A percentile compares a stretch with the other conserved stretches of the same genome.
Evolutionary conservation across 2,329 filamentous ascomycete genomes (phyloP).

Genomic region (Aulographum hederae): DNA sequence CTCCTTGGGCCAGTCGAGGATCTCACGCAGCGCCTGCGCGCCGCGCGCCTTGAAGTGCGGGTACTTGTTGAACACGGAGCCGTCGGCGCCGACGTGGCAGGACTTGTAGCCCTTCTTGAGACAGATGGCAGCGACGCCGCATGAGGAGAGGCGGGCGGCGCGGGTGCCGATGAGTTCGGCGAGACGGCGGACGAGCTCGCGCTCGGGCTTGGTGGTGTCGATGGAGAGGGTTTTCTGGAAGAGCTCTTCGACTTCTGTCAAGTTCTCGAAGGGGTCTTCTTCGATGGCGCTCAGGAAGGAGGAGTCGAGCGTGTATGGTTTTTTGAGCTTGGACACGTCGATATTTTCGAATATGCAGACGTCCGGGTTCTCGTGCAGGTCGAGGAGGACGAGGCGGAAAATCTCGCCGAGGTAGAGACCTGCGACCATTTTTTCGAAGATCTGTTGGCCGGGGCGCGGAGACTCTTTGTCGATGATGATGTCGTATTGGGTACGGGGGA

Average conservation of each 20-base stretch:
- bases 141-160: conserved; percentile 79
- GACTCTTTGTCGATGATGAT: conserved; percentile 77
- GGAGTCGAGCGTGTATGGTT: conserved; percentile 76
- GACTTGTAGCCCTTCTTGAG: conserved; percentile 82
- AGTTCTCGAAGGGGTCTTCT: conserved; percentile 89
- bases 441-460: conserved; percentile 81
- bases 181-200: conserved; percentile 74
- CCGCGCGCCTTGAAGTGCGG: conserved; percentile 92
- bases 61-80: conserved; percentile 98
- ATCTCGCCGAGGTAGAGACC: conserved; percentile 89
- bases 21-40: conserved; percentile 77
- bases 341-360: conserved; percentile 66
- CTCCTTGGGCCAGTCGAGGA: conserved; percentile 80
- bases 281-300: conserved; percentile 89
- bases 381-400: conserved; percentile 72
- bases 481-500: conserved; percentile 78
- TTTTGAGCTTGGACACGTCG: conserved; percentile 62
- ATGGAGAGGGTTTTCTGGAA: conserved; percentile 64
- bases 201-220: conserved; percentile 52
- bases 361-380: conserved; percentile 49
- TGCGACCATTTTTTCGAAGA: conserved; percentile 96
- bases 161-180: conserved; percentile 91
- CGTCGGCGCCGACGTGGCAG: conserved; percentile 91
- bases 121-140: conserved; percentile 89
- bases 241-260: conserved; percentile 71